Evolutionary conservation across 2,329 filamentous ascomycete genomes (phyloP).

Genomic region (Bipolaris cookei): DNA sequence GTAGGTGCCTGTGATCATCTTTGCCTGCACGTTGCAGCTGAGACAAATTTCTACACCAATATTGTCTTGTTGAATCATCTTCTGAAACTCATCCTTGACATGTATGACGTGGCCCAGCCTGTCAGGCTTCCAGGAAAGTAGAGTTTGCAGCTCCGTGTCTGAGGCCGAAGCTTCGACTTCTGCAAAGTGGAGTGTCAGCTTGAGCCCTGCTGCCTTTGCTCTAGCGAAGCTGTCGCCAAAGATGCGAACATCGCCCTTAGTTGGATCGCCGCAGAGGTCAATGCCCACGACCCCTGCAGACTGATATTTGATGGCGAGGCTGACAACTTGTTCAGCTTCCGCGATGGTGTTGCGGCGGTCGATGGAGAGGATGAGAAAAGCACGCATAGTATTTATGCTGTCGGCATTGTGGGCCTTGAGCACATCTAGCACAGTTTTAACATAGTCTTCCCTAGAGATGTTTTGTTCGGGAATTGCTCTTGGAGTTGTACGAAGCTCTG

Average conservation of each 20-base stretch:
- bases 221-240: conserved; percentile 66
- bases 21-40: conserved; percentile 79
- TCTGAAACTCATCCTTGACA: conserved; percentile 66
- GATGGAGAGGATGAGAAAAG: conserved; percentile 74
- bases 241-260: conserved; percentile 64
- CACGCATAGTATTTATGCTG: conserved; percentile 57
- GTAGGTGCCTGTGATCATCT: conserved; percentile 70
- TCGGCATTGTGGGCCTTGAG: conserved; percentile 61
- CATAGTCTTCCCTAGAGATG: conserved; percentile 68
- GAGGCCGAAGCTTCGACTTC: conserved; percentile 67
- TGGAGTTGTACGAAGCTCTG: conserved; percentile 82
- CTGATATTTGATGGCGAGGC: conserved; percentile 65
- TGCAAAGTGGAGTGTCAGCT: conserved; percentile 78
- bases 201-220: conserved; percentile 63
- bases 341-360: conserved; percentile 68
- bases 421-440: conserved; percentile 69
- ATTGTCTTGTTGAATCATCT: conserved; percentile 59
- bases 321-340: conserved; percentile 68
- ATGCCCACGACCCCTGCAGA: conserved; percentile 69
- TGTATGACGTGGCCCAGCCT: conserved; percentile 81
- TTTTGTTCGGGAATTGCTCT: conserved; percentile 62
- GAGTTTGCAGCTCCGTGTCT: conserved; percentile 64
- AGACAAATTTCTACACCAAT: conserved; percentile 78
- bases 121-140: conserved; percentile 71
- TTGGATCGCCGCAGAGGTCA: conserved; percentile 80